These are phyloP conservation scores for Sesbania bispinosa DNA, from an alignment of 306 rosid genomes.

Conservation along the genomic window DNA sequence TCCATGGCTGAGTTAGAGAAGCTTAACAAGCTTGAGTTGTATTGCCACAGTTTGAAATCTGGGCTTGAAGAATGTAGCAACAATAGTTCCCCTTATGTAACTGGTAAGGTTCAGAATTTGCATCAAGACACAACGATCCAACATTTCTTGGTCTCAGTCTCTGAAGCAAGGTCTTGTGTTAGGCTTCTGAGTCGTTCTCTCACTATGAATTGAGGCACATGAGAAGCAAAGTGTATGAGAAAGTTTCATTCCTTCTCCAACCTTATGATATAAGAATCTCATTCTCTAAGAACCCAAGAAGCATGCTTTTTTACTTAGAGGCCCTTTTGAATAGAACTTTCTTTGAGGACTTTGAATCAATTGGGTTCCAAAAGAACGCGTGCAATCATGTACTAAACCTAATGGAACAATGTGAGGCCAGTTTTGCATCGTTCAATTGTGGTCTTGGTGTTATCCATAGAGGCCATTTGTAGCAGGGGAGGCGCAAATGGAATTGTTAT, in stretches of 20 bases:
- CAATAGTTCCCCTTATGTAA: too few species aligned
- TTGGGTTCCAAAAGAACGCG: slow-evolving; percentile 62
- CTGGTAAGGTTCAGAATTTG: too few species aligned
- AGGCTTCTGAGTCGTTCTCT: slow-evolving; percentile 66
- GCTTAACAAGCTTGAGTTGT: too few species aligned
- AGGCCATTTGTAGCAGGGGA: too few species aligned
- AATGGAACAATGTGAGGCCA: slow-evolving; percentile 51
- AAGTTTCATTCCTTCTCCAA: slow-evolving; percentile 65
- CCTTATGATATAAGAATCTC: slow-evolving; percentile 65
- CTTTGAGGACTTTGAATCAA: slow-evolving; percentile 79
- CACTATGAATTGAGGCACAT: slow-evolving; percentile 64
- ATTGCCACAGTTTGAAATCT: slow-evolving; percentile 34
- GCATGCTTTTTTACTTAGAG: slow-evolving; percentile 57
- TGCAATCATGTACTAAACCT: slow-evolving; percentile 55
- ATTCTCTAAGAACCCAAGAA: slow-evolving; percentile 56
- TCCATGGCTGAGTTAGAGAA: too few species aligned
- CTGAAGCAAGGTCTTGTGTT: too few species aligned
- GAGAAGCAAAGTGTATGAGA: slow-evolving; percentile 64
- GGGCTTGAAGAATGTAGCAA: slow-evolving; percentile 70
- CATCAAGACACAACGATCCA: too few species aligned
- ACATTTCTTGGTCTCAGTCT: too few species aligned
- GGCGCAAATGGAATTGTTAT: too few species aligned
- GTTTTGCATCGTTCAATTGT: slow-evolving; percentile 48
- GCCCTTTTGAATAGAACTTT: slow-evolving; percentile 68
- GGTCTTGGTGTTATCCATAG: too few species aligned